phyloP scores from a whole-genome alignment of 1,284 basidiomycete species.

The Leccinum pachyderme region DNA sequence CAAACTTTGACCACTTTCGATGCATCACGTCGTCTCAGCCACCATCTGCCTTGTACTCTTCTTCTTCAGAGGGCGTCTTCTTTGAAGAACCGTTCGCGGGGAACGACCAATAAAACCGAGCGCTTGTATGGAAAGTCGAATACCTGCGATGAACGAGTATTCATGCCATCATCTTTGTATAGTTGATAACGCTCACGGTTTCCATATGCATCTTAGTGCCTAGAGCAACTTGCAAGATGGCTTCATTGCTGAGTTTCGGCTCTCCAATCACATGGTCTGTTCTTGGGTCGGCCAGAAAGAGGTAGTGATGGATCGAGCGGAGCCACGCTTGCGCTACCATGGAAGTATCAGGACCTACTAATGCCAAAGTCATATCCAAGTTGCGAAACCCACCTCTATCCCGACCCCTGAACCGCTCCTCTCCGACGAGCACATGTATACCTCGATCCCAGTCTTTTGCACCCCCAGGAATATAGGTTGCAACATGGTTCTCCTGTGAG shows the following conservation, averaged over 20 bases:
- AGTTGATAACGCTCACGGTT: conserved; percentile 29
- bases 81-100: conserved; percentile 35
- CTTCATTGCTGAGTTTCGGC: conserved; percentile 39
- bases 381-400: conserved; percentile 34
- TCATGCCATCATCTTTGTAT: background rate
- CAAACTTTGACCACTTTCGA: background rate
- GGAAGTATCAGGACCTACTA: background rate
- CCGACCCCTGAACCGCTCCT: conserved; percentile 46
- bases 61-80: conserved; percentile 19
- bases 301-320: conserved; percentile 44
- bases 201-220: conserved; percentile 35
- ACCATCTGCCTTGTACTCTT: background rate
- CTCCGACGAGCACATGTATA: conserved; percentile 49
- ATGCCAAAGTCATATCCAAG: background rate
- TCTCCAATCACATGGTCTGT: conserved; percentile 48
- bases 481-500: conserved; percentile 42
- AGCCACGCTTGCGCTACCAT: conserved; percentile 45
- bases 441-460: conserved; percentile 52
- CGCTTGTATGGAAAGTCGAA: conserved; percentile 39
- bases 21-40: background rate
- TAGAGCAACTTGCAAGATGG: conserved; percentile 33
- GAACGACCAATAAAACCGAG: conserved; percentile 23
- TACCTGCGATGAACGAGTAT: conserved; percentile 14
- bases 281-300: conserved; percentile 49
- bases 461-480: conserved; percentile 39